Percentiles rank a stretch among this genome's conserved stretches.
Evolutionary conservation across 2,329 filamentous ascomycete genomes (phyloP).

Genomic region (Xylogone sp.): DNA sequence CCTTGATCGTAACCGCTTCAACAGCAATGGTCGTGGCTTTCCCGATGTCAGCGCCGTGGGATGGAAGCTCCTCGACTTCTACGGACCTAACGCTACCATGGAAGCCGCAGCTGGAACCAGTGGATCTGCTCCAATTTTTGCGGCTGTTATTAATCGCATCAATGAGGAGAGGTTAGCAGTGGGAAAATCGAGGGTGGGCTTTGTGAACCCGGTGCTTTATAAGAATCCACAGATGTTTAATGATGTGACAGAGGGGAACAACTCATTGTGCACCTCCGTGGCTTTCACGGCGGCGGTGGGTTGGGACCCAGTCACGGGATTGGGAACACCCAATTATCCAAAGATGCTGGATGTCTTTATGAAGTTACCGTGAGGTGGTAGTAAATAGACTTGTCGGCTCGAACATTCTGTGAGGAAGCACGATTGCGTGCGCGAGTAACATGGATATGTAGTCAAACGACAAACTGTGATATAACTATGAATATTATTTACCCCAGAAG

Average conservation of each 20-base stretch:
- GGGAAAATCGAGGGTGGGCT: slow-evolving; percentile 33
- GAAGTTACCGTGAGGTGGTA: slow-evolving; percentile 18
- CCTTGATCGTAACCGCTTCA: slow-evolving; percentile 42
- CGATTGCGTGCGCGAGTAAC: too few species aligned
- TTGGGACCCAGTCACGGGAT: slow-evolving; percentile 30
- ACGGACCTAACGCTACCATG: not conserved
- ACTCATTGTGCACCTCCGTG: not conserved
- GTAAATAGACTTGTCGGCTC: too few species aligned
- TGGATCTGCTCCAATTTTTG: not conserved
- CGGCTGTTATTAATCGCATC: slow-evolving; percentile 36
- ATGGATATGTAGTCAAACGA: too few species aligned
- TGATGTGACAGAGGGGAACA: not conserved
- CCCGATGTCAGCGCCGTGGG: slow-evolving; percentile 37
- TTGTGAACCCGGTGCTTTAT: slow-evolving; percentile 32
- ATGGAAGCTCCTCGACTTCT: slow-evolving; percentile 18
- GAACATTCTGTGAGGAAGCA: too few species aligned
- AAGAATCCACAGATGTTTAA: slow-evolving; percentile 13
- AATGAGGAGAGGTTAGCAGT: slow-evolving; percentile 33
- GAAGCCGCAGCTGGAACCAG: not conserved
- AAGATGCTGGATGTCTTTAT: slow-evolving; percentile 12
- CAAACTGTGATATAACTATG: too few species aligned
- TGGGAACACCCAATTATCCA: slow-evolving; percentile 21
- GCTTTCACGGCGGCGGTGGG: slow-evolving; percentile 9
- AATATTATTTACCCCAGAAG: too few species aligned
- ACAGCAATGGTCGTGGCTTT: slow-evolving; percentile 38